Evolutionary conservation across 2,329 filamentous ascomycete genomes (phyloP).

Genomic region (Aspergillus brunneoviolaceus): DNA sequence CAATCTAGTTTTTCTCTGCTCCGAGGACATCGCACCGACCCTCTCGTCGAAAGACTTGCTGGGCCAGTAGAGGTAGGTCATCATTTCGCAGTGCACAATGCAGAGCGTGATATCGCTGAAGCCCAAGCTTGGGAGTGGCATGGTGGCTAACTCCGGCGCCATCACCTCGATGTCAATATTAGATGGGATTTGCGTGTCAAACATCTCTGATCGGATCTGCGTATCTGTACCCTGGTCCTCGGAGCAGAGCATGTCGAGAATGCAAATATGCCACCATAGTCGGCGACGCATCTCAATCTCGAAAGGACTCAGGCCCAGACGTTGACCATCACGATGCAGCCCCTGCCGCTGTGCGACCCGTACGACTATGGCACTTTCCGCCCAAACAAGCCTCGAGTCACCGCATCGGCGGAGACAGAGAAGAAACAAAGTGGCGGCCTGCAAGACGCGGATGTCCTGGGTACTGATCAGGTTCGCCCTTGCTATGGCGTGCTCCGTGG

Average conservation of each 20-base stretch:
- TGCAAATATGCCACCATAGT: conserved; percentile 32
- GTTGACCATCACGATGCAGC: conserved; percentile 12
- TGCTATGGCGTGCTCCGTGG: conserved; percentile 13
- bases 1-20: background rate
- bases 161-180: conserved; percentile 29
- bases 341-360: conserved; percentile 12
- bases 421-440: conserved; percentile 20
- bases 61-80: conserved; percentile 17
- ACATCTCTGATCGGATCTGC: conserved; percentile 24
- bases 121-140: conserved; percentile 8
- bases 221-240: conserved; percentile 29
- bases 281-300: conserved; percentile 29
- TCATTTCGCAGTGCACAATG: conserved; percentile 20
- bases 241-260: conserved; percentile 28
- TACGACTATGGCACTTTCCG: conserved; percentile 6
- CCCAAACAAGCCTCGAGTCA: conserved; percentile 11
- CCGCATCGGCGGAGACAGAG: conserved; percentile 14
- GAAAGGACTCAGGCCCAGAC: conserved; percentile 12
- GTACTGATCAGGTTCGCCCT: conserved; percentile 17
- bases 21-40: background rate
- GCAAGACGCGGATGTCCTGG: conserved; percentile 14
- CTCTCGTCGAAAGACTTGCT: background rate
- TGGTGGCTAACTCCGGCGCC: conserved; percentile 11
- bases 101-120: conserved; percentile 29
- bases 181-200: conserved; percentile 23